phyloP scores from a whole-genome alignment of 2,329 filamentous ascomycete species.

The Ramularia collo-cygni region DNA sequence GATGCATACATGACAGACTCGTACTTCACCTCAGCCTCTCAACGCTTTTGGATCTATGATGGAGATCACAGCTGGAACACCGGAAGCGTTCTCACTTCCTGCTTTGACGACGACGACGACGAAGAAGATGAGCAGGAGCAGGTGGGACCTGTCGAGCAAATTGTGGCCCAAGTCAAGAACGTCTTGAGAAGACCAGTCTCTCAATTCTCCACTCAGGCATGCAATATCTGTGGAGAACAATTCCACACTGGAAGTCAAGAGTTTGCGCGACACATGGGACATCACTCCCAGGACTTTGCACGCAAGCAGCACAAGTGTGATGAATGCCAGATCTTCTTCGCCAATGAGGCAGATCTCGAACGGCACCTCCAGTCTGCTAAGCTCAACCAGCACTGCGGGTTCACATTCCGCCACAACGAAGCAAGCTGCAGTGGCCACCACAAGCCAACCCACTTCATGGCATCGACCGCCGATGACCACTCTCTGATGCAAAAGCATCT shows the following conservation, averaged over 20 bases:
- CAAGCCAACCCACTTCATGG: conserved; percentile 17
- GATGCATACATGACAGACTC: conserved; percentile 2
- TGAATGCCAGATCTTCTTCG: conserved; percentile 20
- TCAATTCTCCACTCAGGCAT: conserved; percentile 6
- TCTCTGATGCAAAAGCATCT: conserved; percentile 19
- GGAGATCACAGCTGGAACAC: conserved; percentile 15
- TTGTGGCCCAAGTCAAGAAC: conserved; percentile 14
- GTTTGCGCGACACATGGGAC: conserved; percentile 17
- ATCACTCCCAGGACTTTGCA: conserved; percentile 18
- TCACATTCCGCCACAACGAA: conserved; percentile 17
- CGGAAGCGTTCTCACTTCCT: conserved; percentile 4
- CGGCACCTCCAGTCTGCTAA: conserved; percentile 19
- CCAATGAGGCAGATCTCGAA: conserved; percentile 17
- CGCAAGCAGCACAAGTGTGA: conserved; percentile 21
- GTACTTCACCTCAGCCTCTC: conserved; percentile 10
- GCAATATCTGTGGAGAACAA: conserved; percentile 16
- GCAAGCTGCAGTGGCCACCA: conserved; percentile 17
- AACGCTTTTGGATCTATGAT: conserved; percentile 19
- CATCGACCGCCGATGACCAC: conserved; percentile 13
- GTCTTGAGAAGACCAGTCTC: conserved; percentile 13
- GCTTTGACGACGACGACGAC: conserved; percentile 3
- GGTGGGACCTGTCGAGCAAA: conserved; percentile 8
- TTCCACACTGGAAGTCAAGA: conserved; percentile 12
- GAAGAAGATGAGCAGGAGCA: conserved; percentile 4
- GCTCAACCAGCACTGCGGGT: conserved; percentile 19